phyloP scores from a whole-genome alignment of 164 flowering plant species.

The Chloranthus sessilifolius region DNA sequence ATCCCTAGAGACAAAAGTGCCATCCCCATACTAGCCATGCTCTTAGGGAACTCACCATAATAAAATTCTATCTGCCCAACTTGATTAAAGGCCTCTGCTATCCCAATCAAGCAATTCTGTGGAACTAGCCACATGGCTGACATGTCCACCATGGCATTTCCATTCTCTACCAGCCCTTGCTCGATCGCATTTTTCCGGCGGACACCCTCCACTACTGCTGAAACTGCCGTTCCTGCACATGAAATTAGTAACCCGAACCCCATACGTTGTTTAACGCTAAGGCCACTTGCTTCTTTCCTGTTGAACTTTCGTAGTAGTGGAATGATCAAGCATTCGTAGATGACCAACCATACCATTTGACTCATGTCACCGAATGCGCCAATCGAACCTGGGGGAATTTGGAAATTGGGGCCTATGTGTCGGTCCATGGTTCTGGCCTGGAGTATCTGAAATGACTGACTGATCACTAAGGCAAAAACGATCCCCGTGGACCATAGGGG shows the following conservation, averaged over 20 bases:
- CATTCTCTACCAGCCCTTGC: constrained; percentile 25
- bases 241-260: constrained; percentile 42
- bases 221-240: constrained; percentile 14
- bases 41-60: constrained; percentile 70
- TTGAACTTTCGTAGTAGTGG: constrained; percentile 29
- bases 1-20: constrained; percentile 52
- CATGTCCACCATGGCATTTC: constrained; percentile 38
- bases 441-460: constrained; percentile 31
- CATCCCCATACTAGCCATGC: constrained; percentile 67
- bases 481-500: constrained; percentile 51
- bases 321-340: constrained; percentile 41
- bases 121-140: constrained; percentile 88
- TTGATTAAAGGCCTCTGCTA: constrained; percentile 75
- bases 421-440: constrained; percentile 57
- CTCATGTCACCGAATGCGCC: constrained; percentile 23
- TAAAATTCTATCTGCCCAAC: constrained; percentile 75
- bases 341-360: constrained; percentile 31
- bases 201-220: constrained; percentile 31
- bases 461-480: constrained; percentile 16
- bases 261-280: constrained; percentile 36
- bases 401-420: constrained; percentile 31
- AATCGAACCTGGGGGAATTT: constrained; percentile 56
- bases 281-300: constrained; percentile 26
- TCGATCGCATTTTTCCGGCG: constrained; percentile 48
- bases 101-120: constrained; percentile 45